Evolutionary conservation across 2,329 filamentous ascomycete species (phyloP), one percentile per base, ranked within the genome.

Genomic region (Ceratocystis colombiana): DNA sequence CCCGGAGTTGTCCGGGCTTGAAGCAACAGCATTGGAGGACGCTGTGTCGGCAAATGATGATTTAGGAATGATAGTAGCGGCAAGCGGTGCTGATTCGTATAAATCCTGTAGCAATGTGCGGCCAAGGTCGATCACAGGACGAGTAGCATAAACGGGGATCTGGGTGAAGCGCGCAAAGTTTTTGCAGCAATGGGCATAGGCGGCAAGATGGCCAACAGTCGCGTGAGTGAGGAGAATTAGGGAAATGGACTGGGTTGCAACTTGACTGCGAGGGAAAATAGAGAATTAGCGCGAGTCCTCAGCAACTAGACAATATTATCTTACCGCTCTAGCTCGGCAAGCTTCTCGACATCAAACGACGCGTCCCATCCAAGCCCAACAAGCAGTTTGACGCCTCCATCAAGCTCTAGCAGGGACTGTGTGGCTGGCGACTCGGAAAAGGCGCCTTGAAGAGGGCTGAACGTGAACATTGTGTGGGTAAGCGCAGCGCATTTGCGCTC

Each of bases 341-440:
- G 84, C 79, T 90, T 88, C 69, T 84, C 83, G 41, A 85, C 84
- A 73, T 96, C 88, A 74, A 99, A 97, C 1, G 84, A 83, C 74
- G 96, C 90, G 74, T 97, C 92, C 94, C 94, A 99, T 68, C 94
- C 94, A 57, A 96, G 87, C 74, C 96, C 93, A 46, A 99, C 85
- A 65, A 99, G 82, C 64, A 99, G 85, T 76, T 97, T 97, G 77
- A 99, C 88, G 68, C 93, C 94, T 70, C 93, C 93, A 78, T 99
- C 94, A 66, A 99, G 88, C 79, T 97, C 93, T 61, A 99, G 80
- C 45, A 99, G 84, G n/a, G 94, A 97, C 75, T 96, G 91, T 69
- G 91, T 95, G 55, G 93, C 92, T 67, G 86, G 81, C 61, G 90
- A 94, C 70, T 88, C 84, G 64, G 90, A 92, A 73, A 95, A 90